These are phyloP conservation scores for Suillus ampliporus DNA, from an alignment of 768 basidiomycete genomes.

Conservation along the genomic window DNA sequence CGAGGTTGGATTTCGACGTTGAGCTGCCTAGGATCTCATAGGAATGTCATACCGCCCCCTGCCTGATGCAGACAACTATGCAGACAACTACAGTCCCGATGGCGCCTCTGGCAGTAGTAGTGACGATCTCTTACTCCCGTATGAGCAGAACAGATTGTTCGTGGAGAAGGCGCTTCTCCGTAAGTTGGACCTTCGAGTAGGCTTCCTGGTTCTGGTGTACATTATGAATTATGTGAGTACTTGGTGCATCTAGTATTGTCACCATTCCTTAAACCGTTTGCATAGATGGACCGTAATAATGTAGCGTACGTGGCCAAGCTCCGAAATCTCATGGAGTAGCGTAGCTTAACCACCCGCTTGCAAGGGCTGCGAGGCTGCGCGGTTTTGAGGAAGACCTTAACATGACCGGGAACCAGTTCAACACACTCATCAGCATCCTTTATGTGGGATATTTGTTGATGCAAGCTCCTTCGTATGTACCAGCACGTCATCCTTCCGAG, in stretches of 20 bases:
- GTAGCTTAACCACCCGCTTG: not conserved
- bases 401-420: slow-evolving; percentile 64
- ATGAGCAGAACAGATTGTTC: slow-evolving; percentile 38
- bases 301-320: slow-evolving; percentile 49
- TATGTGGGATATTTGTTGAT: slow-evolving; percentile 75
- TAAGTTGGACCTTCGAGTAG: slow-evolving; percentile 50
- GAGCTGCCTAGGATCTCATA: too few species aligned
- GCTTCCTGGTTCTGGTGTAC: slow-evolving; percentile 51
- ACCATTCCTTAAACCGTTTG: slow-evolving; percentile 8
- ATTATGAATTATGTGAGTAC: slow-evolving; percentile 54
- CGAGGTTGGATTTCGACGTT: too few species aligned
- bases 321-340: not conserved
- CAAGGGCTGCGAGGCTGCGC: slow-evolving; percentile 70
- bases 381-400: slow-evolving; percentile 72
- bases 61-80: not conserved
- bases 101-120: not conserved
- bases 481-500: not conserved
- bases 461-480: slow-evolving; percentile 72
- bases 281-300: slow-evolving; percentile 71
- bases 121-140: not conserved
- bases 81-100: not conserved
- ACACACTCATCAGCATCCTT: slow-evolving; percentile 68
- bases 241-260: slow-evolving; percentile 3
- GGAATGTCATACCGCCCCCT: slow-evolving; percentile 2
- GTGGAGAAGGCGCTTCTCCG: slow-evolving; percentile 50